Evolutionary conservation across 2,329 filamentous ascomycete genomes (phyloP).

Genomic region (Huntiella savannae): DNA sequence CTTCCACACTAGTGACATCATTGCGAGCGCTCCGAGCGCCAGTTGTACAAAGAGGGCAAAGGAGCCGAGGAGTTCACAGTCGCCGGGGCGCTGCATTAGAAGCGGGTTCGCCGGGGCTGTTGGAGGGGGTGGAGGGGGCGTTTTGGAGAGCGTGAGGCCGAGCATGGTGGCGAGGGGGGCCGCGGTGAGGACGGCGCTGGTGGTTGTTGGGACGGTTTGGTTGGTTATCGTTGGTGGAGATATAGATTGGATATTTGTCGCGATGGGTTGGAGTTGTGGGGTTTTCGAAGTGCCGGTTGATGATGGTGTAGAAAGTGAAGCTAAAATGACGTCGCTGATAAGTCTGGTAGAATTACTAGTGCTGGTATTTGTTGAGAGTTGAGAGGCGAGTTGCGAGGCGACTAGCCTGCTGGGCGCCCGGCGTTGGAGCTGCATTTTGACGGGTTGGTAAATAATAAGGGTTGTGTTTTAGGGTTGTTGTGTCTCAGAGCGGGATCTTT

Average conservation of each 20-base stretch:
- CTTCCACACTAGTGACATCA: conserved; percentile 81
- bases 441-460: no score
- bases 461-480: no score
- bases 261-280: no score
- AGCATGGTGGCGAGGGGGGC: conserved; percentile 11
- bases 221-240: not conserved
- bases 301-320: not conserved
- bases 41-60: conserved; percentile 85
- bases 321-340: not conserved
- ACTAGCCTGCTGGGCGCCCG: no score
- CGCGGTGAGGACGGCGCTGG: not conserved
- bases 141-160: conserved; percentile 16
- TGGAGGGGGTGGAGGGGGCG: conserved; percentile 15
- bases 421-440: no score
- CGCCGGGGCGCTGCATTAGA: conserved; percentile 27
- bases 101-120: conserved; percentile 15
- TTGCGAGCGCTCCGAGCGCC: conserved; percentile 62
- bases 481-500: no score
- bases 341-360: no score
- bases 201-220: conserved; percentile 9
- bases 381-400: no score
- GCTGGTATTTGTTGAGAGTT: no score
- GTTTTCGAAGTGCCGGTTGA: no score
- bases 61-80: conserved; percentile 73
- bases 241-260: not conserved